Evolutionary conservation across 768 basidiomycete species (phyloP).

Genomic region (Boletellus emodensis): DNA sequence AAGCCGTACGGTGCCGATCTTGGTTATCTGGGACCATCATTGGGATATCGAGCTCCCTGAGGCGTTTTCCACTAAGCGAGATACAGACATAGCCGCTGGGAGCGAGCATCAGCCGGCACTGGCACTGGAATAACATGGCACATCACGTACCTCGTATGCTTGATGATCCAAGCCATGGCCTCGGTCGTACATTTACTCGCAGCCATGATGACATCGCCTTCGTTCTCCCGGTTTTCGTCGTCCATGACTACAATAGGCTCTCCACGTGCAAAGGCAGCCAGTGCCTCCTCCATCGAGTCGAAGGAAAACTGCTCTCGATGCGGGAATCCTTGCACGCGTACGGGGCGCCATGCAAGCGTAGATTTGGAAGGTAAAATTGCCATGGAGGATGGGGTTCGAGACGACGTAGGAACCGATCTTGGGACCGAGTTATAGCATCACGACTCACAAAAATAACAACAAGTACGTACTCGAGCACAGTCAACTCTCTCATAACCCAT

Average conservation of each 20-base stretch:
- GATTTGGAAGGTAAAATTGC: slow-evolving; percentile 4
- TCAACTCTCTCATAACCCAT: no score
- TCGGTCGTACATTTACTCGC: slow-evolving; percentile 83
- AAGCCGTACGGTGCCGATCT: slow-evolving; percentile 90
- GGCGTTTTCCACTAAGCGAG: slow-evolving; percentile 69
- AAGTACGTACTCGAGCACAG: no score
- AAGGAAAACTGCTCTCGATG: slow-evolving; percentile 52
- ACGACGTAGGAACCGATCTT: background rate
- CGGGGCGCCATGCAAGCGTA: slow-evolving; percentile 17
- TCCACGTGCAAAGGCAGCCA: slow-evolving; percentile 70
- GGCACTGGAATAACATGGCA: background rate
- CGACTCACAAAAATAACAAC: no score
- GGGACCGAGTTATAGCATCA: no score
- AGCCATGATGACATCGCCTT: slow-evolving; percentile 93
- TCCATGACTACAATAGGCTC: slow-evolving; percentile 98
- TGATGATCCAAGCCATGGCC: slow-evolving; percentile 99
- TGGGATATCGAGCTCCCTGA: slow-evolving; percentile 75
- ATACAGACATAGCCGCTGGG: slow-evolving; percentile 91
- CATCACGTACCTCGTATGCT: slow-evolving; percentile 77
- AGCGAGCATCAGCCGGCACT: slow-evolving; percentile 8
- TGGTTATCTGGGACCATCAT: slow-evolving; percentile 94
- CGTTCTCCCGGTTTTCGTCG: slow-evolving; percentile 93
- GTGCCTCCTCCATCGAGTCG: slow-evolving; percentile 75
- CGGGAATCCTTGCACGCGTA: slow-evolving; percentile 16
- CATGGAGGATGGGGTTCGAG: slow-evolving; percentile 6